Evolutionary conservation across 805 yeast species (phyloP), one percentile per base, ranked within the genome.

Genomic region (Yamadazyma olivae): DNA sequence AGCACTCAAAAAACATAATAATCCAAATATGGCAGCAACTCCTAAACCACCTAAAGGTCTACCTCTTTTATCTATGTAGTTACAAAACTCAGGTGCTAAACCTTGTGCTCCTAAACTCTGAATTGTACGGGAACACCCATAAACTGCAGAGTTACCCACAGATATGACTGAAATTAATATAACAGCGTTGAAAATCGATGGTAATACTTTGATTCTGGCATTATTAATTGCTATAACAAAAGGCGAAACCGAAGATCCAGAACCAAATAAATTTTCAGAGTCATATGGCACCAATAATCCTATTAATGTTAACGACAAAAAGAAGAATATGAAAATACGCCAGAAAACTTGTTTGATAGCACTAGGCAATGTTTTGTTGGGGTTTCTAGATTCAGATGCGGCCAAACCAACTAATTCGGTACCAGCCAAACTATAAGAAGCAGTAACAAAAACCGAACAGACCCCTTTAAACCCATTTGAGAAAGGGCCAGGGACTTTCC

Each of bases 71-170:
- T 67, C 73, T 36, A 67, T 63, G 53, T 63, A 66, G 37, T 52
- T 61, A 40, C 65, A 61, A 27, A 52, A 41, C 18, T 45, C 43
- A n/a, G 90, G 90, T 32, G 79, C 83, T 50, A 76, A 73, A 7
- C 86, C 85, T 58, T 81, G 85, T 40, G 77, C 79, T 13, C 88
- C 81, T 49, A 83, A 62, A 16, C 86, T 74, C 35, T 77, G 79
- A 36, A 83, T 53, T 7, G 87, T 70, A 69, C 91, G 74, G 33
- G 89, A 81, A 42, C 81, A 74, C n/a, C 82, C 85, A 54, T 72
- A 83, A 27, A 82, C 76, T 2, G 89, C 77, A 17, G 88, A 77
- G 65, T 83, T 83, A 47, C 88, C 89, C 35, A 83, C 90, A 6
- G 89, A 82, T 37, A 81, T 59, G 18, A 83, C 87, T 3, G 90